These are phyloP conservation scores for Grosmannia penicillata DNA, from an alignment of 2,329 filamentous ascomycete species.

Conservation along the genomic window DNA sequence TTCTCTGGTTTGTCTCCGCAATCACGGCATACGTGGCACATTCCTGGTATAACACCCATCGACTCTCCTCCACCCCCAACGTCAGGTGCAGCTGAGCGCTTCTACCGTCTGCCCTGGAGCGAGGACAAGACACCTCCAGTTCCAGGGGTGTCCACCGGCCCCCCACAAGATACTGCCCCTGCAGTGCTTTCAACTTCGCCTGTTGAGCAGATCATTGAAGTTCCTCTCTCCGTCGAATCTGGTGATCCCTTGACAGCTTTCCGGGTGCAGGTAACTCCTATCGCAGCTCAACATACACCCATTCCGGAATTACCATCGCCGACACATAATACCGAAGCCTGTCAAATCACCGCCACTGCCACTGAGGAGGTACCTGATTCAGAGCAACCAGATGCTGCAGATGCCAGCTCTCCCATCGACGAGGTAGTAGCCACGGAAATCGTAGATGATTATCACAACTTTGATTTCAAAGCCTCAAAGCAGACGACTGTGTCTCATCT, in stretches of 20 bases:
- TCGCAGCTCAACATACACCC: slow-evolving; percentile 17
- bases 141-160: slow-evolving; percentile 6
- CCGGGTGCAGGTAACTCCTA: slow-evolving; percentile 20
- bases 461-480: slow-evolving; percentile 65
- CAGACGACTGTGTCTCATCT: slow-evolving; percentile 57
- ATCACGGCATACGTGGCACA: slow-evolving; percentile 70
- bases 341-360: neutral
- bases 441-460: slow-evolving; percentile 56
- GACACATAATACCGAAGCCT: slow-evolving; percentile 10
- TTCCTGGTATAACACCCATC: slow-evolving; percentile 31
- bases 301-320: slow-evolving; percentile 7
- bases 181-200: slow-evolving; percentile 25
- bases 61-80: slow-evolving; percentile 51
- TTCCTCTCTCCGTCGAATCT: slow-evolving; percentile 29
- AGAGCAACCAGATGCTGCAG: slow-evolving; percentile 7
- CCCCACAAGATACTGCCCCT: slow-evolving; percentile 20
- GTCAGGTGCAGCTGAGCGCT: slow-evolving; percentile 81
- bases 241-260: slow-evolving; percentile 52
- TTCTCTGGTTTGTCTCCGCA: slow-evolving; percentile 71
- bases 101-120: slow-evolving; percentile 77
- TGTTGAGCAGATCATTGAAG: slow-evolving; percentile 54
- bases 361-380: neutral
- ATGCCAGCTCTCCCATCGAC: slow-evolving; percentile 25
- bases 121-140: slow-evolving; percentile 23
- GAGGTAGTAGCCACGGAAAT: slow-evolving; percentile 51